Percentiles rank a stretch among this genome's conserved stretches.
These are phyloP conservation scores for Cicer judaicum DNA, from an alignment of 306 rosid species.

Conservation along the genomic window DNA sequence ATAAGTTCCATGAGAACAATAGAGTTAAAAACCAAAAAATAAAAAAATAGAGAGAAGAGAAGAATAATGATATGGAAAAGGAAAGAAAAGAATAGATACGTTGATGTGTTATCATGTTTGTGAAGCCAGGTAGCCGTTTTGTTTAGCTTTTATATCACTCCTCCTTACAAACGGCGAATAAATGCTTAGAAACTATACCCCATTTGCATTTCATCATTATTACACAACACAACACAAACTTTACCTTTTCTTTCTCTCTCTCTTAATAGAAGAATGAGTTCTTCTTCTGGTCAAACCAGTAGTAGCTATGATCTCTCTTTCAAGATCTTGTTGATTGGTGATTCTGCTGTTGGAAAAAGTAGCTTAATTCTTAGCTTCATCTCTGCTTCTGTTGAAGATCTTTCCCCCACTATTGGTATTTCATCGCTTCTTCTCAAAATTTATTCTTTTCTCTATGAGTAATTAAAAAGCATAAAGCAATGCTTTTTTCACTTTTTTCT, in stretches of 20 bases:
- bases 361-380: conserved; percentile 90
- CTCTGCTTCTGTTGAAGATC: conserved; percentile 61
- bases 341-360: conserved; percentile 95
- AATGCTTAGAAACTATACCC: conserved; percentile 38
- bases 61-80: neutral
- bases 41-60: neutral
- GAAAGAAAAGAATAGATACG: conserved; percentile 69
- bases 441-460: no score
- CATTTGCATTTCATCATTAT: neutral
- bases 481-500: no score
- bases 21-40: no score
- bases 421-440: neutral
- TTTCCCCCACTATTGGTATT: conserved; percentile 89
- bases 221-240: no score
- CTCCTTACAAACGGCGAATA: conserved; percentile 1
- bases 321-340: conserved; percentile 97
- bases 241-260: neutral
- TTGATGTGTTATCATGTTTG: conserved; percentile 54
- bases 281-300: conserved; percentile 79
- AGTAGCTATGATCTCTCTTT: conserved; percentile 85
- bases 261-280: conserved; percentile 60
- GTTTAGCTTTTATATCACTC: conserved; percentile 57
- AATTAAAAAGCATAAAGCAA: no score
- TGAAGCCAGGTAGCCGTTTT: conserved; percentile 64
- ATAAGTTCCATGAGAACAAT: no score